These are phyloP conservation scores for Penicillium macrosclerotiorum DNA, from an alignment of 495 filamentous ascomycete species.

Conservation along the genomic window DNA sequence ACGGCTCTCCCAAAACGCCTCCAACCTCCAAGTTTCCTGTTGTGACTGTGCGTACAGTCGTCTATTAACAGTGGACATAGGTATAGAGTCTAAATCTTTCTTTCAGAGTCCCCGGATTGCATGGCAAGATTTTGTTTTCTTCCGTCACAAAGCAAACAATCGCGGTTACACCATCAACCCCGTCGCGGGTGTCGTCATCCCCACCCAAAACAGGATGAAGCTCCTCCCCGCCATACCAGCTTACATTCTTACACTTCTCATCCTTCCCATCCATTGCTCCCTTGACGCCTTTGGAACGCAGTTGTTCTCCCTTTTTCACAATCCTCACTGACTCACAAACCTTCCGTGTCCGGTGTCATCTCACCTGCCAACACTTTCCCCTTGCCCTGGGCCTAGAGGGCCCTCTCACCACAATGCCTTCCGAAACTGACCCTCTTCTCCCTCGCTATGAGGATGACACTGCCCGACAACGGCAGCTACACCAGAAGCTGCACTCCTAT, in stretches of 20 bases:
- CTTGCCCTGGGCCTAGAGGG: not conserved
- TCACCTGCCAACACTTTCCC: not conserved
- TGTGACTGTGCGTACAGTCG: too few relatives aligned
- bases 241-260: not conserved
- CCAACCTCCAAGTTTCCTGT: too few relatives aligned
- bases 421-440: conserved; percentile 73
- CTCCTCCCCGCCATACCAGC: conserved; percentile 2
- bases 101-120: too few relatives aligned
- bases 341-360: too few relatives aligned
- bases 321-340: too few relatives aligned
- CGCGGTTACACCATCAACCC: not conserved
- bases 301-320: too few relatives aligned
- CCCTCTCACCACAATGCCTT: conserved; percentile 42
- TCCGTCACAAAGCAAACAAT: not conserved
- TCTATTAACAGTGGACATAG: too few relatives aligned
- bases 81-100: too few relatives aligned
- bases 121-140: not conserved
- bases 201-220: conserved; percentile 12
- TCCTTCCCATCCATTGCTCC: too few relatives aligned
- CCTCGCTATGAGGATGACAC: conserved; percentile 85
- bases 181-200: conserved; percentile 13
- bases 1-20: too few relatives aligned
- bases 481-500: conserved; percentile 87
- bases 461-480: conserved; percentile 67
- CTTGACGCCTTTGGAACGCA: too few relatives aligned